Conservation (phyloP, 2,329 filamentous ascomycete species). For the Penicillium sclerotigenum region DNA sequence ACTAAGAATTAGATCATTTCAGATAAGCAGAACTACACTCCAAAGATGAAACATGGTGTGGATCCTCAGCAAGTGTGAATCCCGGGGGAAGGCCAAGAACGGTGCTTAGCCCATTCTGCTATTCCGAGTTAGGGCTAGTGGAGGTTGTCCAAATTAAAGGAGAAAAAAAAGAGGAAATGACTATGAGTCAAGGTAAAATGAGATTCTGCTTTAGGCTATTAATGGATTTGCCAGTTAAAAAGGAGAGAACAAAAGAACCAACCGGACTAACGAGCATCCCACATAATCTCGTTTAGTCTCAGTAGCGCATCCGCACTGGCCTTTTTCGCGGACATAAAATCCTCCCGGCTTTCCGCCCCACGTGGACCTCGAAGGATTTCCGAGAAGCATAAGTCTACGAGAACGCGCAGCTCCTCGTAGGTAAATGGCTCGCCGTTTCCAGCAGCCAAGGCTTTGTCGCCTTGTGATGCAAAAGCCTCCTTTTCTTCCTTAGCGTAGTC, state of each 20-base stretch:
- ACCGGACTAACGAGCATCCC: slow-evolving; percentile 40
- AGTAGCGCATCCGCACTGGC: slow-evolving; percentile 45
- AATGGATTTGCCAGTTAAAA: not conserved
- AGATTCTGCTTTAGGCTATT: not conserved
- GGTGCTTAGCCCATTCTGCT: slow-evolving; percentile 4
- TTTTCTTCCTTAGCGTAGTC: slow-evolving; percentile 47
- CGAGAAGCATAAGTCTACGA: slow-evolving; percentile 48
- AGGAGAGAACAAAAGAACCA: not conserved
- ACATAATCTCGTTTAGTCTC: slow-evolving; percentile 48
- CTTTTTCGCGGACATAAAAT: slow-evolving; percentile 47
- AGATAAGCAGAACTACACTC: not conserved
- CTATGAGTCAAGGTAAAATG: slow-evolving; percentile 5
- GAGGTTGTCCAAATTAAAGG: slow-evolving; percentile 16
- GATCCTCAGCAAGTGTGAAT: slow-evolving; percentile 2
- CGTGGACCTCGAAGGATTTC: slow-evolving; percentile 43
- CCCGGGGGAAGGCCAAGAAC: slow-evolving; percentile 15
- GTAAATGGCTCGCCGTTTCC: slow-evolving; percentile 44
- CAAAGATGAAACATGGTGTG: slow-evolving; percentile 26
- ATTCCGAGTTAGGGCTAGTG: slow-evolving; percentile 14
- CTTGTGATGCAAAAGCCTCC: slow-evolving; percentile 37
- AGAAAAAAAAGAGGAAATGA: slow-evolving; percentile 17
- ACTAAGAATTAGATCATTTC: not conserved
- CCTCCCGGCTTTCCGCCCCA: slow-evolving; percentile 44
- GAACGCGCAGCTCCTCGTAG: slow-evolving; percentile 46
- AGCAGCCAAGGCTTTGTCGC: slow-evolving; percentile 33